These are phyloP conservation scores for Phytopythium boreale DNA, from an alignment of 352 stramenopile genomes.

Conservation along the genomic window DNA sequence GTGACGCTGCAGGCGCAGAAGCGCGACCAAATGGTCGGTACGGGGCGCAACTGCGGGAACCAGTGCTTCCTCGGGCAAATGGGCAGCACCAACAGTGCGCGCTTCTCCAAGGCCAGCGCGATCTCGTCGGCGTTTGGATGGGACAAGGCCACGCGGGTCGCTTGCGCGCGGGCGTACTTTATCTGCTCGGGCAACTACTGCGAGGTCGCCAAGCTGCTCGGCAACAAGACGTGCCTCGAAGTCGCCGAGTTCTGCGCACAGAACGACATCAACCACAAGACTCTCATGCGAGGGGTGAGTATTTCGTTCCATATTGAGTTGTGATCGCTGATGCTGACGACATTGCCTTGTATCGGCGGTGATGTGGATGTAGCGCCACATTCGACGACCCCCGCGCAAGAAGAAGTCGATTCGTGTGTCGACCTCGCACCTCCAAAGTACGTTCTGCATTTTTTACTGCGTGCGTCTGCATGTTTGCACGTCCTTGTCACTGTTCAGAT, in stretches of 20 bases:
- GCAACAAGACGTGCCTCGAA: slow-evolving; percentile 65
- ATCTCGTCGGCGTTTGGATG: slow-evolving; percentile 52
- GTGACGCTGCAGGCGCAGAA: slow-evolving; percentile 38
- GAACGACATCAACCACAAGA: slow-evolving; percentile 63
- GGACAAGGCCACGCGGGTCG: slow-evolving; percentile 34
- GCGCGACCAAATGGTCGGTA: slow-evolving; percentile 40
- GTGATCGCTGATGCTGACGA: not conserved
- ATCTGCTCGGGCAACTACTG: slow-evolving; percentile 76
- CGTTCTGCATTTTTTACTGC: slow-evolving; percentile 24
- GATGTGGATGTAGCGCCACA: slow-evolving; percentile 17
- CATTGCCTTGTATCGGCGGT: not conserved
- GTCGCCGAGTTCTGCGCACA: slow-evolving; percentile 72
- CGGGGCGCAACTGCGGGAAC: slow-evolving; percentile 71
- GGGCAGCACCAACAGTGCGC: slow-evolving; percentile 1
- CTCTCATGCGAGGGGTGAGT: slow-evolving; percentile 41
- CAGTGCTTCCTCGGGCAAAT: slow-evolving; percentile 68
- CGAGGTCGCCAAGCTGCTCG: slow-evolving; percentile 67
- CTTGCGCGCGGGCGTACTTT: slow-evolving; percentile 62
- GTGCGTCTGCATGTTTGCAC: slow-evolving; percentile 7
- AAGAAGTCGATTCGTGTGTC: slow-evolving; percentile 67
- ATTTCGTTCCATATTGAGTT: not conserved
- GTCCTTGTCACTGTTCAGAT: slow-evolving; percentile 46
- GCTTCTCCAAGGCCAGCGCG: slow-evolving; percentile 48
- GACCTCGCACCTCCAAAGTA: slow-evolving; percentile 65
- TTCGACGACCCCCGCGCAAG: slow-evolving; percentile 33